These are phyloP conservation scores for Periconia sp. DNA, from an alignment of 2,329 filamentous ascomycete genomes.

Conservation along the genomic window DNA sequence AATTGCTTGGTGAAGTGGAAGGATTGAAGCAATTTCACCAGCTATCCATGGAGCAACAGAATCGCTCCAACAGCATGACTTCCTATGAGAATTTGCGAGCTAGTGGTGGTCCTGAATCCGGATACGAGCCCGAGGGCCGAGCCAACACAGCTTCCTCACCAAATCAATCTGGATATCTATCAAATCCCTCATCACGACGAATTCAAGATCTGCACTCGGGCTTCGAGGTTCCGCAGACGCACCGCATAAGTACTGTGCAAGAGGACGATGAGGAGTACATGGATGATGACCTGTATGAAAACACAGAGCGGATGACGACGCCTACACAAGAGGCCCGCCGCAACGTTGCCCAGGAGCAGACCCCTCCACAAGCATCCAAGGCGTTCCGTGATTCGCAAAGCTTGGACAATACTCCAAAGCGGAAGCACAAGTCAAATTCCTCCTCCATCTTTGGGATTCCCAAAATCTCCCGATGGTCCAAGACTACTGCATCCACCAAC, in stretches of 20 bases:
- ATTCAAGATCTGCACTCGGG: constrained; percentile 50
- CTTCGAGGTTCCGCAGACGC: constrained; percentile 60
- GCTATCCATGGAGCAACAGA: constrained; percentile 32
- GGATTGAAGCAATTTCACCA: constrained; percentile 51
- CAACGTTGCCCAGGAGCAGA: constrained; percentile 38
- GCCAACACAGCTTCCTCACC: constrained; percentile 74
- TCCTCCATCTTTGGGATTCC: constrained; percentile 74
- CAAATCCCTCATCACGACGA: constrained; percentile 58
- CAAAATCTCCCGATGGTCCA: constrained; percentile 96
- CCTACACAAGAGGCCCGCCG: constrained; percentile 58
- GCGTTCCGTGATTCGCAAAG: constrained; percentile 55
- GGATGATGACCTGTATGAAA: constrained; percentile 59
- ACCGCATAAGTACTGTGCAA: constrained; percentile 86
- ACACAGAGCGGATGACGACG: constrained; percentile 63
- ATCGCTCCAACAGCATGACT: constrained; percentile 55
- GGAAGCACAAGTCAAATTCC: constrained; percentile 85
- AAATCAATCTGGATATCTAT: constrained; percentile 76
- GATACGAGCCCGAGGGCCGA: constrained; percentile 82
- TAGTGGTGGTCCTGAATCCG: constrained; percentile 61
- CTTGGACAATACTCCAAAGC: constrained; percentile 77
- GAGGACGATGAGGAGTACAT: constrained; percentile 75
- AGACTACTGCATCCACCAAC: constrained; percentile 88
- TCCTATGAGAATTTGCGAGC: constrained; percentile 72
- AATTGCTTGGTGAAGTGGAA: constrained; percentile 89
- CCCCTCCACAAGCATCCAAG: constrained; percentile 57